Evolutionary conservation across 768 basidiomycete genomes (phyloP).

Genomic region (Omphalotus guepiniiformis): DNA sequence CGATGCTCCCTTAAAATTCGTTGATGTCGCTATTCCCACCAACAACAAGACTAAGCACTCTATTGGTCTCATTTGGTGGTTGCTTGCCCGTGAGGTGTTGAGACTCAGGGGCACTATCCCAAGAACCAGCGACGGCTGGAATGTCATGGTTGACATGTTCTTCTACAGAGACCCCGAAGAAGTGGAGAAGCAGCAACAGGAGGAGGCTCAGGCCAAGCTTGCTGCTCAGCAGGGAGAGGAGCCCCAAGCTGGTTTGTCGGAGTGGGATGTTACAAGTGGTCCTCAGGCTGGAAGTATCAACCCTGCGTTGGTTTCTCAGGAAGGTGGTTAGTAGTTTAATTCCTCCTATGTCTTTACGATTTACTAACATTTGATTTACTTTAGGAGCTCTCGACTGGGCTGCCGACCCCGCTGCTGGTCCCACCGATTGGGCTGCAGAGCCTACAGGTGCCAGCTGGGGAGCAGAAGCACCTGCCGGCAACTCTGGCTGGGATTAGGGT

Average conservation of each 20-base stretch:
- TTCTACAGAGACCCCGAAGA: constrained; percentile 99
- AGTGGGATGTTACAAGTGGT: constrained; percentile 76
- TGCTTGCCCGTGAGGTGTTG: constrained; percentile 96
- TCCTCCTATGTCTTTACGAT: not conserved
- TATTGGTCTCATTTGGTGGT: constrained; percentile 96
- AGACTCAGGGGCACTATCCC: constrained; percentile 92
- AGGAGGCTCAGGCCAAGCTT: constrained; percentile 85
- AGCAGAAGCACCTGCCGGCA: constrained; percentile 26
- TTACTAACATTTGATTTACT: constrained; percentile 5
- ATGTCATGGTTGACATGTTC: constrained; percentile 99
- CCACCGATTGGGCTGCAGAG: constrained; percentile 88
- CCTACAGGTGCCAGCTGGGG: constrained; percentile 48
- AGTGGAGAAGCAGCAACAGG: constrained; percentile 96
- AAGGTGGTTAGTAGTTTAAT: constrained; percentile 39
- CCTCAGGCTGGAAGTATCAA: constrained; percentile 70
- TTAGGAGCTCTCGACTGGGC: constrained; percentile 76
- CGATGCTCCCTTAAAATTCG: constrained; percentile 95
- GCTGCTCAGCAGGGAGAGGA: constrained; percentile 54
- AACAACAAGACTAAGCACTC: constrained; percentile 99
- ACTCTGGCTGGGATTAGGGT: constrained; percentile 31
- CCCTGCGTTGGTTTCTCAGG: constrained; percentile 65
- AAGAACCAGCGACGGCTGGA: constrained; percentile 90
- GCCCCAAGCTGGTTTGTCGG: constrained; percentile 43
- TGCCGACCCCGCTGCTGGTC: constrained; percentile 52
- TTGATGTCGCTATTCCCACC: constrained; percentile 97